phyloP scores from a whole-genome alignment of 2,329 filamentous ascomycete genomes.

The Xylaria digitata region DNA sequence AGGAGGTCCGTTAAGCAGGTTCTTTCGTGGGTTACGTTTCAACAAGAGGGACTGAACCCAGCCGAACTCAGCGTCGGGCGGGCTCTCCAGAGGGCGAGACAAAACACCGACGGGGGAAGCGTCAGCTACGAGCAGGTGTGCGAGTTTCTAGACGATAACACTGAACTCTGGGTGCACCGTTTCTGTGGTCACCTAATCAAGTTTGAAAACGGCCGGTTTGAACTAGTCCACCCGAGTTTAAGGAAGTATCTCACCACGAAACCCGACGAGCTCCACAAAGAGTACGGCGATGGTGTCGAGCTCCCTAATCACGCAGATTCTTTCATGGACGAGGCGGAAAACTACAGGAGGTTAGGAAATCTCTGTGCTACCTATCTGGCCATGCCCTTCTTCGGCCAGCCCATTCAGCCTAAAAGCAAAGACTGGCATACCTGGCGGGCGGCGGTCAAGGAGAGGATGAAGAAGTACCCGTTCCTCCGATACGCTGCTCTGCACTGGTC shows the following conservation, averaged over 20 bases:
- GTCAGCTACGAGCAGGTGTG: constrained; percentile 9
- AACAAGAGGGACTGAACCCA: constrained; percentile 12
- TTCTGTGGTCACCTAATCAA: constrained; percentile 16
- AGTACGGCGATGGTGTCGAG: neutral
- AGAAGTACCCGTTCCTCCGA: constrained; percentile 13
- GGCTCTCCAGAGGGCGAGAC: constrained; percentile 9
- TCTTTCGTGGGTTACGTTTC: constrained; percentile 13
- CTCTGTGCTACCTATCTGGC: constrained; percentile 15
- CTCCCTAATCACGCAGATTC: constrained; percentile 11
- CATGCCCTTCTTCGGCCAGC: neutral
- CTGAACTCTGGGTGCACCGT: constrained; percentile 22
- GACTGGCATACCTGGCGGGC: constrained; percentile 9
- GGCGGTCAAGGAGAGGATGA: constrained; percentile 14
- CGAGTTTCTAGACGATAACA: constrained; percentile 1
- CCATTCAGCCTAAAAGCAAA: neutral
- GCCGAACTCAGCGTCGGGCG: constrained; percentile 16
- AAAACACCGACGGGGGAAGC: neutral
- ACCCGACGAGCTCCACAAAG: constrained; percentile 7
- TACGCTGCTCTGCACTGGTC: constrained; percentile 26
- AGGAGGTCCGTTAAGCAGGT: constrained; percentile 18
- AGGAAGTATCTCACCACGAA: constrained; percentile 14
- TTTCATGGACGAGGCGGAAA: constrained; percentile 7
- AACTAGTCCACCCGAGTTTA: constrained; percentile 18
- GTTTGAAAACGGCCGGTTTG: constrained; percentile 6
- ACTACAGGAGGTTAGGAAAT: neutral